Conservation (phyloP, 1,139 yeast species). For the Pichia sp. region DNA sequence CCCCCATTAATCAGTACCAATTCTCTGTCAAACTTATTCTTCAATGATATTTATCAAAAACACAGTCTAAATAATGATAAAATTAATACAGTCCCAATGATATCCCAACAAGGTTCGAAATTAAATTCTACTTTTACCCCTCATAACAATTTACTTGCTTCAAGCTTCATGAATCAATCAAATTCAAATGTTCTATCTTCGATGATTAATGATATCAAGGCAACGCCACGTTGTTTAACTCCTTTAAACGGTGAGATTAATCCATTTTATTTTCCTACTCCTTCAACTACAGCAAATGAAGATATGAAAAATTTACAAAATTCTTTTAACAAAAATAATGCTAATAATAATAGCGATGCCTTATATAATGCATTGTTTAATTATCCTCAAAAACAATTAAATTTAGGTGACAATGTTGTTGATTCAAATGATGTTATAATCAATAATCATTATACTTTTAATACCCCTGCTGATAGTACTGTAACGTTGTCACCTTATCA, state of each 20-base stretch:
- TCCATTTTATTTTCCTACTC: background rate
- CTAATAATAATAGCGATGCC: background rate
- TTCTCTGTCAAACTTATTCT: conserved; percentile 5
- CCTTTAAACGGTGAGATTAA: conserved; percentile 3
- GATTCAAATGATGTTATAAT: background rate
- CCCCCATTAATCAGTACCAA: background rate
- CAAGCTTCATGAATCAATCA: too few relatives aligned
- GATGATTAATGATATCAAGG: too few relatives aligned
- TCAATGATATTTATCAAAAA: background rate
- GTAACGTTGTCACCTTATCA: conserved; percentile 8
- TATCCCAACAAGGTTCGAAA: too few relatives aligned
- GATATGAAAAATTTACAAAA: background rate
- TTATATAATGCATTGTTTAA: background rate
- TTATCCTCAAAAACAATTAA: background rate
- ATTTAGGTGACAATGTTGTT: background rate
- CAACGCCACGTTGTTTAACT: background rate
- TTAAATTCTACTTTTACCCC: too few relatives aligned
- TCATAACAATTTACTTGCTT: too few relatives aligned
- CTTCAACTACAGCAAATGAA: background rate
- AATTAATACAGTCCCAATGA: background rate
- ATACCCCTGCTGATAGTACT: conserved; percentile 6
- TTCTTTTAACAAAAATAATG: too few relatives aligned
- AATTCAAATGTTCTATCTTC: too few relatives aligned
- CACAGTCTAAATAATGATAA: background rate
- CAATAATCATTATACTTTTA: conserved; percentile 1